These are phyloP conservation scores for Aleurites moluccanus DNA, from an alignment of 441 rosid species.

Conservation along the genomic window DNA sequence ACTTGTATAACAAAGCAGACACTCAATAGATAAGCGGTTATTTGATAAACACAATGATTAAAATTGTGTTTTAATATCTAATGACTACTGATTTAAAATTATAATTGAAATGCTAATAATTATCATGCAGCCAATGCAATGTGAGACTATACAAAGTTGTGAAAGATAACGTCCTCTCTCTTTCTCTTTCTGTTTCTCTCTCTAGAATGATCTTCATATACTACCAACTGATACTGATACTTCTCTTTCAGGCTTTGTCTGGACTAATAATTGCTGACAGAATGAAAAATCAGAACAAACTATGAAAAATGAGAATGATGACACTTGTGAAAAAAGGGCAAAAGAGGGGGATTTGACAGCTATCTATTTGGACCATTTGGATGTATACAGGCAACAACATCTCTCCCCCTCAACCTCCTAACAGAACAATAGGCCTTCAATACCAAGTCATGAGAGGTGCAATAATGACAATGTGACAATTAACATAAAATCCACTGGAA, in stretches of 20 bases:
- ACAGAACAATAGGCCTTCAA: background rate
- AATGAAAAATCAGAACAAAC: background rate
- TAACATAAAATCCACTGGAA: background rate
- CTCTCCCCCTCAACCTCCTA: conserved; percentile 6
- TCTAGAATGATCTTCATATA: background rate
- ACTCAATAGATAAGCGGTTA: too few relatives aligned
- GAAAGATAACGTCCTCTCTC: background rate
- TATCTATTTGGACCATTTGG: background rate
- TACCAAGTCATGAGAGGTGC: background rate
- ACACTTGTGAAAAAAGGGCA: background rate
- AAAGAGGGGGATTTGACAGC: background rate
- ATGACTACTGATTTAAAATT: too few relatives aligned
- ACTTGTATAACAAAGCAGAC: too few relatives aligned
- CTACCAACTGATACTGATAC: background rate
- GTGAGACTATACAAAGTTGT: background rate
- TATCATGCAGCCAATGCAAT: too few relatives aligned
- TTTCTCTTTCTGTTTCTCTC: background rate
- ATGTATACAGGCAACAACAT: background rate
- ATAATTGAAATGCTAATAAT: too few relatives aligned
- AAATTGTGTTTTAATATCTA: too few relatives aligned
- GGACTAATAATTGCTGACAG: background rate
- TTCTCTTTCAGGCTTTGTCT: conserved; percentile 8
- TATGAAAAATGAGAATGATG: conserved; percentile 5
- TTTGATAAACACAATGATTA: too few relatives aligned
- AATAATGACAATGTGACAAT: background rate